Evolutionary conservation across 2,329 filamentous ascomycete species (phyloP).

Genomic region (Lachnellula willkommii): DNA sequence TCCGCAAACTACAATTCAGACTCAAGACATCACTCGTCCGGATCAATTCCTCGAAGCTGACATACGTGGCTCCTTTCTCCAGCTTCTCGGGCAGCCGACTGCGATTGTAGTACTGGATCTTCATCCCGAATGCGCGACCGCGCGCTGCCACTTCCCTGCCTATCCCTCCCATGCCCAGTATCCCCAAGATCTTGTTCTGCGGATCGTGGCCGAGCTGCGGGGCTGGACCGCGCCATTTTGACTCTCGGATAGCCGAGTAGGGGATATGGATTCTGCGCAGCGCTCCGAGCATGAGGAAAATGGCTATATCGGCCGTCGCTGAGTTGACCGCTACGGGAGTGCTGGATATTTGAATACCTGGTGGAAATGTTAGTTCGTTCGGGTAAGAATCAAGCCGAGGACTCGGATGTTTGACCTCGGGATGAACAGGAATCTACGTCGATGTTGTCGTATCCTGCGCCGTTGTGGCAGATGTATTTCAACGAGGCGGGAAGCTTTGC

Average conservation of each 20-base stretch:
- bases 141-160: slow-evolving; percentile 68
- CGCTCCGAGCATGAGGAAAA: slow-evolving; percentile 75
- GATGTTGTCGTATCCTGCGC: slow-evolving; percentile 79
- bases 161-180: slow-evolving; percentile 81
- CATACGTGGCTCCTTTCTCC: slow-evolving; percentile 53
- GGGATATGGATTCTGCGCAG: slow-evolving; percentile 62
- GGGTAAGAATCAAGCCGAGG: not conserved
- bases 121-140: slow-evolving; percentile 69
- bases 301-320: slow-evolving; percentile 71
- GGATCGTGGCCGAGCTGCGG: slow-evolving; percentile 57
- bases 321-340: slow-evolving; percentile 72
- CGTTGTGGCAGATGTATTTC: slow-evolving; percentile 55
- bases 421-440: slow-evolving; percentile 65
- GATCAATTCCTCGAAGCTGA: slow-evolving; percentile 67
- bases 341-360: slow-evolving; percentile 66
- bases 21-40: slow-evolving; percentile 67
- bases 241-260: slow-evolving; percentile 50
- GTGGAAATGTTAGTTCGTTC: not conserved
- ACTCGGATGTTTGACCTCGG: not conserved
- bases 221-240: slow-evolving; percentile 55
- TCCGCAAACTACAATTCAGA: slow-evolving; percentile 68
- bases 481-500: slow-evolving; percentile 46
- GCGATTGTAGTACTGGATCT: slow-evolving; percentile 68
- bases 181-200: slow-evolving; percentile 68
- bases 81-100: slow-evolving; percentile 50